Evolutionary conservation across 345 rosid genomes (phyloP), one percentile per base, ranked within the genome.

Genomic region (Citrus inodora): DNA sequence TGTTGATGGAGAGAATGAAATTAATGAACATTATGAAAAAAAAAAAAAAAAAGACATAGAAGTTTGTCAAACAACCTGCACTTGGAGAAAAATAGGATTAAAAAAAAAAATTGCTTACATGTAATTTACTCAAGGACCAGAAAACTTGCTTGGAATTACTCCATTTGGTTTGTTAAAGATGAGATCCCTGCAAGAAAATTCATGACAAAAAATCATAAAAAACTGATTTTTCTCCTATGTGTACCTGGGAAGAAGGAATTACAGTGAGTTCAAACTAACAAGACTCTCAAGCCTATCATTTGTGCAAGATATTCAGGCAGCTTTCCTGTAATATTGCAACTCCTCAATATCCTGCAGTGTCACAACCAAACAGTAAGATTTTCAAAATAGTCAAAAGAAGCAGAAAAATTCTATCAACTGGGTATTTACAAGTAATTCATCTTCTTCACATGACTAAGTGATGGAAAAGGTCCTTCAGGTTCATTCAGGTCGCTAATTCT

Each of bases 401-500:
- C 2, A n/a, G 7, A 56, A 28, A 60, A 24, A 17, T 13, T 60
- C 19, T 5, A 17, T 28, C 9, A 53, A 28, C 7, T 56, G n/a
- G 22, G 30, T 32, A 77, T 87, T 87, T 75, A 88, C 91, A 90
- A 42, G 51, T 0, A 77, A 73, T 80, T 59, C 83, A 87, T 4
- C 33, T 35, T 76, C 87, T 79, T 38, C 7, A 7, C 80, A 38
- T 67, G 63, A 27, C 17, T 16, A 33, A 83, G 82, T 1, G 86
- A 21, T 56, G 91, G 93, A 85, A 88, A 83, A 71, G 69, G 25
- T 56, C 83, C 79, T 73, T 74, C 83, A 1, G 71, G 78, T 76
- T 86, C 92, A 61, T 76, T 76, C 76, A 87, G 71, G 82, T 86
- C 89, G 80, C 76, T 86, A 60, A 92, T 89, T 78, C 90, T 88